Evolutionary conservation across 306 rosid genomes (phyloP).

Genomic region (Quercus parvula): DNA sequence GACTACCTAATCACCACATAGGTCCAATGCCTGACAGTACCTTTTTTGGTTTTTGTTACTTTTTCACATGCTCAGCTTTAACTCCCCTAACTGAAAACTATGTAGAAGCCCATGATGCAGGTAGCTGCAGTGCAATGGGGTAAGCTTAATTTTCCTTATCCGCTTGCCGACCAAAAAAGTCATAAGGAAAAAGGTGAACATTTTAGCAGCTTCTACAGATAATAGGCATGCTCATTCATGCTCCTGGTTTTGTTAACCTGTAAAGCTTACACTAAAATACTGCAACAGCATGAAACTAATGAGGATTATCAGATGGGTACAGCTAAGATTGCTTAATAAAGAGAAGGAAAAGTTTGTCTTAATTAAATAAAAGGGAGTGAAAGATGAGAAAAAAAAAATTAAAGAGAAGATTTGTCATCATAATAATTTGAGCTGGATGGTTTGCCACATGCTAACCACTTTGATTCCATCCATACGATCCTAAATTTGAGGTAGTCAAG

Average conservation of each 20-base stretch:
- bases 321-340: background rate
- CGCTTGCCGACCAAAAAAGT: background rate
- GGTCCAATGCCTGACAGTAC: background rate
- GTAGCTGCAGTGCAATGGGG: background rate
- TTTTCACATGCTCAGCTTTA: background rate
- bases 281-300: background rate
- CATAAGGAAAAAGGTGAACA: background rate
- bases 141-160: background rate
- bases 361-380: background rate
- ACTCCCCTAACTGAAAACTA: background rate
- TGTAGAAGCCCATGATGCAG: background rate
- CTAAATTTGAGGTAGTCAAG: background rate
- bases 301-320: background rate
- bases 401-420: background rate
- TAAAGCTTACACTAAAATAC: background rate
- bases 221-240: background rate
- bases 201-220: background rate
- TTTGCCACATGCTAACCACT: constrained; percentile 5
- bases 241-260: background rate
- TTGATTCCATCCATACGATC: background rate
- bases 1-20: no score
- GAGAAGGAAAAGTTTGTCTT: background rate
- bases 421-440: background rate
- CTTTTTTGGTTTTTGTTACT: background rate
- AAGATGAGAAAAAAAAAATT: background rate